These are phyloP conservation scores for Lentithecium fluviatile DNA, from an alignment of 495 filamentous ascomycete genomes.

Conservation along the genomic window DNA sequence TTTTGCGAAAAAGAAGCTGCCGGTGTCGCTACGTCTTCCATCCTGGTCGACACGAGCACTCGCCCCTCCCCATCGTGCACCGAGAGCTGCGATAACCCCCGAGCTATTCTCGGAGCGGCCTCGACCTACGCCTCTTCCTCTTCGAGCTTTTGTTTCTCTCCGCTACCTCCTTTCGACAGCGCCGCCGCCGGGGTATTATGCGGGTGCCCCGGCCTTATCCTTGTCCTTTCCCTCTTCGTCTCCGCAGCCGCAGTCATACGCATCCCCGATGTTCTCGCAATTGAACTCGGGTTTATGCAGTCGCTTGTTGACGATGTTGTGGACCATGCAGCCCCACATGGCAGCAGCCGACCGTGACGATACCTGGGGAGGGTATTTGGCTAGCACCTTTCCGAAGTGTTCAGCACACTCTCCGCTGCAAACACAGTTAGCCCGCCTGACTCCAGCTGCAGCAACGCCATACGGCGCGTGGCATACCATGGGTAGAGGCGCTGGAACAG, in stretches of 20 bases:
- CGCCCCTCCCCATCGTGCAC: no score
- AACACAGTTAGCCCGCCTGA: conserved; percentile 29
- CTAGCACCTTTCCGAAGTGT: conserved; percentile 82
- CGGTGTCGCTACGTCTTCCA: no score
- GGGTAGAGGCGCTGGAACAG: conserved; percentile 93
- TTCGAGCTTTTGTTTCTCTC: conserved; percentile 8
- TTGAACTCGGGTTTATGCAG: conserved; percentile 81
- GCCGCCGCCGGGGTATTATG: conserved; percentile 18
- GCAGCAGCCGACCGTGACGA: conserved; percentile 77
- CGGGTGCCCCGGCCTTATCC: conserved; percentile 12
- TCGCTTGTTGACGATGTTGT: conserved; percentile 90
- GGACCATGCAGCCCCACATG: conserved; percentile 90
- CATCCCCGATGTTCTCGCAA: conserved; percentile 83
- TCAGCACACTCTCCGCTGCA: conserved; percentile 84
- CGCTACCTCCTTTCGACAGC: conserved; percentile 18
- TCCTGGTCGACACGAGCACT: no score
- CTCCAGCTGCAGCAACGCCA: conserved; percentile 21
- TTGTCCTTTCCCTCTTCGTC: conserved; percentile 59
- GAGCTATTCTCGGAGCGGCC: not conserved
- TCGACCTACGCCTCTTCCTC: conserved; percentile 19
- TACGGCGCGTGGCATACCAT: conserved; percentile 51
- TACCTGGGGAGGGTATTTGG: conserved; percentile 87
- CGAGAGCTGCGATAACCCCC: not conserved
- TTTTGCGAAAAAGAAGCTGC: no score
- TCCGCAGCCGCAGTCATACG: conserved; percentile 94